phyloP scores from a whole-genome alignment of 2,329 filamentous ascomycete genomes.

The Fusarium citri region DNA sequence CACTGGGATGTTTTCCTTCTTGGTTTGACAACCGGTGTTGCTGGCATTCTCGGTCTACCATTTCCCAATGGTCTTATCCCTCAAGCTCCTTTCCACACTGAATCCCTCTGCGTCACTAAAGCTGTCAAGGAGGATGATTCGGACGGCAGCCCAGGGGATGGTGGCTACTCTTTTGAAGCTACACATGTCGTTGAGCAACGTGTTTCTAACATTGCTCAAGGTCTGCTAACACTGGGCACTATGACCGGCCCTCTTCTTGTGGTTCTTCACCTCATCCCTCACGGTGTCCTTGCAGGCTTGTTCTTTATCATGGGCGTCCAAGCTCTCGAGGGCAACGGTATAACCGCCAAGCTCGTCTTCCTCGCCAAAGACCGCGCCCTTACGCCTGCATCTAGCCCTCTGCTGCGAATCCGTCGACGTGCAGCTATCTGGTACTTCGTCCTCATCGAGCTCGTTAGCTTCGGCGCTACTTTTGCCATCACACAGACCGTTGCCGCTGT shows the following conservation, averaged over 20 bases:
- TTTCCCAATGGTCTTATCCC: slow-evolving; percentile 88
- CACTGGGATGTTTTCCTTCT: slow-evolving; percentile 89
- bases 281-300: slow-evolving; percentile 81
- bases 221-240: slow-evolving; percentile 80
- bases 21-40: slow-evolving; percentile 79
- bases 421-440: slow-evolving; percentile 79
- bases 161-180: slow-evolving; percentile 63
- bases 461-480: slow-evolving; percentile 83
- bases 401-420: slow-evolving; percentile 71
- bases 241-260: slow-evolving; percentile 81
- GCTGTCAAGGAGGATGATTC: slow-evolving; percentile 65
- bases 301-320: slow-evolving; percentile 90
- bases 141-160: slow-evolving; percentile 63
- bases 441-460: slow-evolving; percentile 73
- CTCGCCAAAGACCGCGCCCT: slow-evolving; percentile 72
- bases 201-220: slow-evolving; percentile 81
- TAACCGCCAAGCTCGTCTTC: slow-evolving; percentile 80
- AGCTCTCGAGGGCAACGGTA: slow-evolving; percentile 80
- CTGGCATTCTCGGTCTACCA: slow-evolving; percentile 80
- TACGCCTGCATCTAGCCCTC: slow-evolving; percentile 69
- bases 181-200: slow-evolving; percentile 82
- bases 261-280: slow-evolving; percentile 81
- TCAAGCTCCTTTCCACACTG: slow-evolving; percentile 85
- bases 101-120: slow-evolving; percentile 78
- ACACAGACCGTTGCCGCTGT: slow-evolving; percentile 86